Evolutionary conservation across 2,329 filamentous ascomycete genomes (phyloP), one percentile per base, ranked within the genome.

Genomic region (Neofusicoccum ribis): DNA sequence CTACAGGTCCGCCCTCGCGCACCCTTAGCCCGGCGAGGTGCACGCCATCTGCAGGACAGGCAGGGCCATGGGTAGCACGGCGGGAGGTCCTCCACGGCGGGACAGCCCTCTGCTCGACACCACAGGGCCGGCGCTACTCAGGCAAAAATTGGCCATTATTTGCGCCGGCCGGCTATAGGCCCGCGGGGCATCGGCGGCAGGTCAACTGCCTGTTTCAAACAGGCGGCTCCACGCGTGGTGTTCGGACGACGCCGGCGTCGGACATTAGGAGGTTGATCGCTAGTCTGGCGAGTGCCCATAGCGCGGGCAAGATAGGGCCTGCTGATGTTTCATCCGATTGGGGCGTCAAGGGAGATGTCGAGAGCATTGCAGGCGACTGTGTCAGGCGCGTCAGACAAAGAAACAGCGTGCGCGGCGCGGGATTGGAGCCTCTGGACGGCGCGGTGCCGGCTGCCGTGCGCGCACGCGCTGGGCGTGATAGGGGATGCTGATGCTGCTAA

Each of bases 191-290:
- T 17, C 43, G n/a, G n/a, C 44, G 54, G 34, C 63, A 43, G n/a
- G 41, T 20, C 63, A 65, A 51, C 63, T 65, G 63, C 63, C 63
- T 60, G 41, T 65, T 65, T 54, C 44, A 65, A 65, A 65, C 63
- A 65, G 51, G 52, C 52, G 44, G 60, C 60, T 63, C 47, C 60
- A 51, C 60, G 47, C 43, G 47, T 39, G 44, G 43, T 27, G n/a
- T 17, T 27, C 44, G 46, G 59, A 49, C 37, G 36, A 34, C 34
- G 44, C 60, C 47, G 60, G 60, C 37, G 60, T 63, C 60, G 60
- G 60, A 63, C 37, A 63, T 63, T 63, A 63, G 46, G 60, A 52
- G 47, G 47, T 4, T 44, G 60, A 52, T 51, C 47, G 46, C 39
- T 20, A 27, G 60, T 43, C 47, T 51, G 36, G 60, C 23, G 54